Evolutionary conservation across 148 eudicot genomes (phyloP).

Genomic region (Cornus florida): DNA sequence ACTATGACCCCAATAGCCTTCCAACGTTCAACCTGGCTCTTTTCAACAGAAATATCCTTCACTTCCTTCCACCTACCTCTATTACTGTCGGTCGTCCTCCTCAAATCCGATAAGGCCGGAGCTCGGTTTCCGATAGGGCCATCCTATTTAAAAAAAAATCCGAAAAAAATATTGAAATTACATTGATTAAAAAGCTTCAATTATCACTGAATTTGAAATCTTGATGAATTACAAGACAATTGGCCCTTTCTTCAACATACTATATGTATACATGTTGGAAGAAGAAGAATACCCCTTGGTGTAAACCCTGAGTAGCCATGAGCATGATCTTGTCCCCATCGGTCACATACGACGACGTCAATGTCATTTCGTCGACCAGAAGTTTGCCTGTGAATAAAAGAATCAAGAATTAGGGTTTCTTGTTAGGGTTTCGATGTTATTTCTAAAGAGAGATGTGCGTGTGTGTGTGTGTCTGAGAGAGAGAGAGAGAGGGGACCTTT

Average conservation of each 20-base stretch:
- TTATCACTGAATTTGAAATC: neutral
- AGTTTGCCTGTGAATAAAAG: constrained; percentile 45
- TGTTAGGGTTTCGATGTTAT: neutral
- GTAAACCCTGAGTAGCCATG: constrained; percentile 81
- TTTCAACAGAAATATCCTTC: constrained; percentile 24
- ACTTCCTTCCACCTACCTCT: constrained; percentile 19
- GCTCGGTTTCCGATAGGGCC: constrained; percentile 70
- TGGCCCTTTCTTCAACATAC: neutral
- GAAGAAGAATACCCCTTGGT: constrained; percentile 71
- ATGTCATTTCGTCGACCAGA: constrained; percentile 55
- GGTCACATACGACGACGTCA: constrained; percentile 42
- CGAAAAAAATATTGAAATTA: constrained; percentile 1
- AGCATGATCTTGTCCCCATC: constrained; percentile 85
- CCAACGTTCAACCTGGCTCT: constrained; percentile 65
- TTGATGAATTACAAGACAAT: neutral
- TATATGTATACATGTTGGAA: no score
- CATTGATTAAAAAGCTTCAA: neutral
- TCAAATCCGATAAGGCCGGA: constrained; percentile 32
- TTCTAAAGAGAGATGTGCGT: neutral
- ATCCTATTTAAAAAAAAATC: constrained; percentile 38
- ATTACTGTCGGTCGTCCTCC: constrained; percentile 22
- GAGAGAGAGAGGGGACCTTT: constrained; percentile 43
- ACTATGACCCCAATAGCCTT: constrained; percentile 69
- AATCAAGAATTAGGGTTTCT: neutral
- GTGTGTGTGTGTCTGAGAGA: neutral